phyloP scores from a whole-genome alignment of 805 yeast species.

The Nakazawaea populi region DNA sequence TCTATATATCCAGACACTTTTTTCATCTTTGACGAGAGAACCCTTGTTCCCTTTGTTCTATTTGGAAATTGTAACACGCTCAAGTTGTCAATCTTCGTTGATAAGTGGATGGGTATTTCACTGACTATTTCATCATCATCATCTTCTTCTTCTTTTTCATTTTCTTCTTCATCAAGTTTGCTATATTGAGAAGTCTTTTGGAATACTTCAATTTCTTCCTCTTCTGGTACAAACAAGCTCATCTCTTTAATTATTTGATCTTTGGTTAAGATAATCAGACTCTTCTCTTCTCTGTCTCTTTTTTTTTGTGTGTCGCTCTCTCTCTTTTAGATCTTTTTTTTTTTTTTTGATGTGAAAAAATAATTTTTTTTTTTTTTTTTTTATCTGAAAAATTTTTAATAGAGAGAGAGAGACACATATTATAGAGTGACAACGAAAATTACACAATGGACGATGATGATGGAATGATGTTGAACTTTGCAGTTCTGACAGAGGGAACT shows the following conservation, averaged over 20 bases:
- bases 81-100: slow-evolving; percentile 20
- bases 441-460: slow-evolving; percentile 40
- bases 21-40: slow-evolving; percentile 49
- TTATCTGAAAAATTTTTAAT: slow-evolving; percentile 4
- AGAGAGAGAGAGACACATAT: neutral
- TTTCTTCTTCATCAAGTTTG: slow-evolving; percentile 3
- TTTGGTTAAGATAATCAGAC: no score
- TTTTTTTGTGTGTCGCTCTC: neutral
- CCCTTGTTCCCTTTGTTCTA: slow-evolving; percentile 35
- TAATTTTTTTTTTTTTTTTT: no score
- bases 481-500: slow-evolving; percentile 26
- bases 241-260: slow-evolving; percentile 2
- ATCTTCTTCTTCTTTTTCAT: slow-evolving; percentile 19
- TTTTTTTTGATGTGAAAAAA: neutral
- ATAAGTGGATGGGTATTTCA: slow-evolving; percentile 53
- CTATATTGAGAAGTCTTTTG: neutral
- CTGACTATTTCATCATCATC: slow-evolving; percentile 56
- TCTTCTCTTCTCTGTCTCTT: neutral
- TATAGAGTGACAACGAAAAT: neutral
- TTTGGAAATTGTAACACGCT: slow-evolving; percentile 59
- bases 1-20: slow-evolving; percentile 60
- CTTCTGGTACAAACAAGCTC: slow-evolving; percentile 30
- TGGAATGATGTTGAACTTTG: slow-evolving; percentile 73
- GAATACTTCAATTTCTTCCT: slow-evolving; percentile 24
- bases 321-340: no score